phyloP scores from a whole-genome alignment of 805 yeast genomes.

The Myxozyma monticola region DNA sequence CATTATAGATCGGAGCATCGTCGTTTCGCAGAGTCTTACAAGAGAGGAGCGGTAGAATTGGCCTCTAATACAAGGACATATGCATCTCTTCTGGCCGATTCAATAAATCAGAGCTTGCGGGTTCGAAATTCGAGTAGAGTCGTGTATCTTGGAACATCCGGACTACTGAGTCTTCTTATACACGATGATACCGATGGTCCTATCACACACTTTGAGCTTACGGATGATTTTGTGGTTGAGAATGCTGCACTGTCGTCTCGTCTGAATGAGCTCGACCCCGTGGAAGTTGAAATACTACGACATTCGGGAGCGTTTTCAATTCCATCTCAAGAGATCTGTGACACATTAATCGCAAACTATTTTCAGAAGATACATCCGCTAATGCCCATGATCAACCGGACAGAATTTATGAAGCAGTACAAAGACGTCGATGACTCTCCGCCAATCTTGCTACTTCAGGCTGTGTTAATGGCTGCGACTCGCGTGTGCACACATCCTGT shows the following conservation, averaged over 20 bases:
- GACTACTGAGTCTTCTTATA: slow-evolving; percentile 50
- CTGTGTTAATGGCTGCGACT: slow-evolving; percentile 70
- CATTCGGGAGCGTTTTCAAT: slow-evolving; percentile 54
- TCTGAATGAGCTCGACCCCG: slow-evolving; percentile 47
- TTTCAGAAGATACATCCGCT: slow-evolving; percentile 65
- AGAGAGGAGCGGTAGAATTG: too few relatives aligned
- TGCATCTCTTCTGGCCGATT: slow-evolving; percentile 39
- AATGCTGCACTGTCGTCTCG: slow-evolving; percentile 18
- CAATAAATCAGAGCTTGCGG: slow-evolving; percentile 37
- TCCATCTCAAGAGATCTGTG: slow-evolving; percentile 59
- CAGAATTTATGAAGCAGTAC: slow-evolving; percentile 59
- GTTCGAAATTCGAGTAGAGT: slow-evolving; percentile 32
- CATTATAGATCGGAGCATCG: too few relatives aligned
- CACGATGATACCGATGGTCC: slow-evolving; percentile 48
- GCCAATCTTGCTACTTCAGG: slow-evolving; percentile 61
- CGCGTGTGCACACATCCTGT: slow-evolving; percentile 57
- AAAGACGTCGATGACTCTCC: slow-evolving; percentile 59
- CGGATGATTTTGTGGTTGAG: too few relatives aligned
- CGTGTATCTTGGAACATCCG: slow-evolving; percentile 55
- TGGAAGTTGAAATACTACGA: slow-evolving; percentile 62
- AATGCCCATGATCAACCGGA: slow-evolving; percentile 65
- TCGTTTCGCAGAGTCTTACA: too few relatives aligned
- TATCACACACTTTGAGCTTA: slow-evolving; percentile 41
- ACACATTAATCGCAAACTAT: slow-evolving; percentile 58
- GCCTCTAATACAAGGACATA: too few relatives aligned